Evolutionary conservation across 306 rosid genomes (phyloP).

Genomic region (Cucumis melo): DNA sequence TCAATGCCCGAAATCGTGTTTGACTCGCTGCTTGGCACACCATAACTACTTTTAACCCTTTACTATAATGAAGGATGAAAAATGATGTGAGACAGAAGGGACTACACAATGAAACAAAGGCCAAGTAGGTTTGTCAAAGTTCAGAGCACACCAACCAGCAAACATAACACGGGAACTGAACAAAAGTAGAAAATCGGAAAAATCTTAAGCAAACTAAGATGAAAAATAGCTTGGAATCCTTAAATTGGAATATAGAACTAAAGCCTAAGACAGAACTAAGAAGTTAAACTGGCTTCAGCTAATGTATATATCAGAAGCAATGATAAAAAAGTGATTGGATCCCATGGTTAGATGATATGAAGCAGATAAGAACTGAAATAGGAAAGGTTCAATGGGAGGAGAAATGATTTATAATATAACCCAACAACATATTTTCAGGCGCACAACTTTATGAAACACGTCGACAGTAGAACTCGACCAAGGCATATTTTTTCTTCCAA

Average conservation of each 20-base stretch:
- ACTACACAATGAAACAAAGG: slow-evolving; percentile 1
- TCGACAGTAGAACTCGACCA: slow-evolving; percentile 68
- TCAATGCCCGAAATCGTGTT: slow-evolving; percentile 96
- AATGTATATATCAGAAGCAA: slow-evolving; percentile 89
- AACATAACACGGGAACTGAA: neutral
- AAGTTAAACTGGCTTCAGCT: slow-evolving; percentile 33
- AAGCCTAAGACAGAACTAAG: neutral
- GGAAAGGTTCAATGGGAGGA: neutral
- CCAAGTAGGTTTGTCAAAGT: neutral
- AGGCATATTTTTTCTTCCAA: slow-evolving; percentile 60
- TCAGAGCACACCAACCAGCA: neutral
- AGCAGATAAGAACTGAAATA: neutral
- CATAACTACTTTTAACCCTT: slow-evolving; percentile 81
- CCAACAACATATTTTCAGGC: slow-evolving; percentile 73
- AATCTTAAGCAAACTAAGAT: neutral
- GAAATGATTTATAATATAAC: slow-evolving; percentile 51
- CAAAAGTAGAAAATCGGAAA: neutral
- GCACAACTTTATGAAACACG: slow-evolving; percentile 58
- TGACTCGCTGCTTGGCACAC: slow-evolving; percentile 99
- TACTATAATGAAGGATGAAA: slow-evolving; percentile 7
- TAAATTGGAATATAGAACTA: neutral
- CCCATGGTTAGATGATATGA: slow-evolving; percentile 46
- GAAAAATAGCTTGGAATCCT: neutral
- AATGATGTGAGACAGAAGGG: slow-evolving; percentile 14
- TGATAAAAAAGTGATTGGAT: slow-evolving; percentile 61